phyloP scores from a whole-genome alignment of 352 stramenopile species.

The Globisporangium acanthophoron region DNA sequence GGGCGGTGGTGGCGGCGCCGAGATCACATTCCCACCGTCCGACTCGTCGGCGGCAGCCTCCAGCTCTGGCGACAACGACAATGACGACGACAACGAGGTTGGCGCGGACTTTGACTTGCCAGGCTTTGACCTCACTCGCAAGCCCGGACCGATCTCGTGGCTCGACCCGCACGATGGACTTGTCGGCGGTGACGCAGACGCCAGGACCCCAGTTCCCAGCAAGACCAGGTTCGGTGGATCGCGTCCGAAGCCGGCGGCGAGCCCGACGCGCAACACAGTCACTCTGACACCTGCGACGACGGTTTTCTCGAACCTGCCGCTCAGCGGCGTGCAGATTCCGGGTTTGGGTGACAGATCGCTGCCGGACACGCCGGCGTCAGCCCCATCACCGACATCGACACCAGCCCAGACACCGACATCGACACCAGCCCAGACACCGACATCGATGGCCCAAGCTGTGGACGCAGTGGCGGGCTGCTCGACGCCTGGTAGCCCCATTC shows the following conservation, averaged over 20 bases:
- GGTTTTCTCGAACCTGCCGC: neutral
- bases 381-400: too few species aligned
- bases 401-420: neutral
- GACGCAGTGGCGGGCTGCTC: conserved; percentile 1
- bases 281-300: neutral
- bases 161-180: neutral
- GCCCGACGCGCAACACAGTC: neutral
- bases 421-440: neutral
- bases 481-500: neutral
- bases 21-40: conserved; percentile 8
- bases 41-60: neutral
- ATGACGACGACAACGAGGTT: neutral
- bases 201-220: neutral
- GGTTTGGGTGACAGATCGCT: neutral
- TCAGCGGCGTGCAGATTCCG: too few species aligned
- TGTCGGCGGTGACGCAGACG: neutral
- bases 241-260: neutral
- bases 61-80: neutral
- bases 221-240: neutral
- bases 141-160: neutral
- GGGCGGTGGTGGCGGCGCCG: neutral
- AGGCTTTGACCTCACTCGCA: neutral
- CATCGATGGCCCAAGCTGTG: neutral
- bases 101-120: neutral
- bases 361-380: neutral